phyloP scores from a whole-genome alignment of 2,329 filamentous ascomycete species.

The Teratosphaeria pseudoeucalypti region DNA sequence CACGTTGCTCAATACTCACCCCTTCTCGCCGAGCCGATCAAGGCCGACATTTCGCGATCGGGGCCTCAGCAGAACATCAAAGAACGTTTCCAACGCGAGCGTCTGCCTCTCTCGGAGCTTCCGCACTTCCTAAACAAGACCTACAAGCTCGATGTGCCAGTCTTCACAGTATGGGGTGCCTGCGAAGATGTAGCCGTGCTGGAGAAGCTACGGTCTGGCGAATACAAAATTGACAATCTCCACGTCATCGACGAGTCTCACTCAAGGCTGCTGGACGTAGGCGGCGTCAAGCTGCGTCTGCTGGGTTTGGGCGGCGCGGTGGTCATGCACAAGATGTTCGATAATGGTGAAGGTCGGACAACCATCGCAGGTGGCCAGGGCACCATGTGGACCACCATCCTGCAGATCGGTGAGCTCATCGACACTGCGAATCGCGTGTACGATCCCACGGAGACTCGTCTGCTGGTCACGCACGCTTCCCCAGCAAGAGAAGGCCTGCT shows the following conservation, averaged over 20 bases:
- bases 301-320: slow-evolving; percentile 90
- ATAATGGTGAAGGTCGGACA: slow-evolving; percentile 94
- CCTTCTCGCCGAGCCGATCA: slow-evolving; percentile 67
- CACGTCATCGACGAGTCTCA: slow-evolving; percentile 98
- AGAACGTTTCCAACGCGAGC: slow-evolving; percentile 66
- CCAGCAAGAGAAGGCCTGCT: slow-evolving; percentile 91
- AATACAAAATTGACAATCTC: slow-evolving; percentile 95
- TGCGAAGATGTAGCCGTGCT: slow-evolving; percentile 96
- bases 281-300: slow-evolving; percentile 88
- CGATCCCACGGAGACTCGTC: slow-evolving; percentile 90
- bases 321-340: slow-evolving; percentile 99
- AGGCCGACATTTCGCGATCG: slow-evolving; percentile 54
- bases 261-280: slow-evolving; percentile 87
- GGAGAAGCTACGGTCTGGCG: slow-evolving; percentile 92
- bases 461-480: slow-evolving; percentile 95
- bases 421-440: slow-evolving; percentile 98
- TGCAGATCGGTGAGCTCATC: slow-evolving; percentile 96
- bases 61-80: slow-evolving; percentile 65
- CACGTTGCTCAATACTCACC: slow-evolving; percentile 98
- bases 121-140: slow-evolving; percentile 78
- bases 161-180: slow-evolving; percentile 98
- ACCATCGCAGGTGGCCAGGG: slow-evolving; percentile 97
- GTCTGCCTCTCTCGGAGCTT: slow-evolving; percentile 86
- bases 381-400: slow-evolving; percentile 97
- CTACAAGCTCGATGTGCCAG: slow-evolving; percentile 85